Percentiles rank a stretch among this genome's conserved stretches.
Evolutionary conservation across 495 filamentous ascomycete genomes (phyloP).

Genomic region (Xeromyces bisporus): DNA sequence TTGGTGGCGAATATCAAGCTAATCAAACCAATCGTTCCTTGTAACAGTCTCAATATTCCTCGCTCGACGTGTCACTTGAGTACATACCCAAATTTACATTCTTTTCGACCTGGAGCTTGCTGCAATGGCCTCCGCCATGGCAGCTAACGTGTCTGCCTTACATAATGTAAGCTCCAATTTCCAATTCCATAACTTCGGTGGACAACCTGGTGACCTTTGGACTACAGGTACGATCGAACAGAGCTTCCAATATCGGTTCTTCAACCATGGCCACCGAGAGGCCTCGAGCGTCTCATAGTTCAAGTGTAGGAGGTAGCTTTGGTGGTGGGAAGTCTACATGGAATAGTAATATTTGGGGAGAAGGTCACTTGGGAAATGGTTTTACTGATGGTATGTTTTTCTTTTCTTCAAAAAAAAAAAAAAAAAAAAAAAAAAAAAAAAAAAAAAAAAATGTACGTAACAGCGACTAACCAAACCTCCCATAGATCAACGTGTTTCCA

Average conservation of each 20-base stretch:
- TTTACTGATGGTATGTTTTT: constrained; percentile 25
- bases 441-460: too few species aligned
- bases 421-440: too few species aligned
- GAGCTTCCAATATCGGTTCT: constrained; percentile 22
- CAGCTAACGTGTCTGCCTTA: constrained; percentile 21
- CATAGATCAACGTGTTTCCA: constrained; percentile 18
- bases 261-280: constrained; percentile 25
- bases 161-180: constrained; percentile 18
- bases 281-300: constrained; percentile 17
- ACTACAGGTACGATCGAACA: constrained; percentile 21
- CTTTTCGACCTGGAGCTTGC: constrained; percentile 5
- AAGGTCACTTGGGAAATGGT: constrained; percentile 30
- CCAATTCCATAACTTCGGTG: background rate
- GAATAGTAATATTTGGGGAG: constrained; percentile 46
- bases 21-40: background rate
- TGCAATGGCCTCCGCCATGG: constrained; percentile 27
- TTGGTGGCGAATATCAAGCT: background rate
- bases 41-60: too few species aligned
- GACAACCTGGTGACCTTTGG: background rate
- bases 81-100: constrained; percentile 13
- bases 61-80: constrained; percentile 4
- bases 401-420: background rate
- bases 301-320: constrained; percentile 27
- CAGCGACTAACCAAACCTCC: too few species aligned
- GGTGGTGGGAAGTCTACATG: constrained; percentile 32